These are phyloP conservation scores for Trichocladium antarcticum DNA, from an alignment of 495 filamentous ascomycete genomes.

Conservation along the genomic window DNA sequence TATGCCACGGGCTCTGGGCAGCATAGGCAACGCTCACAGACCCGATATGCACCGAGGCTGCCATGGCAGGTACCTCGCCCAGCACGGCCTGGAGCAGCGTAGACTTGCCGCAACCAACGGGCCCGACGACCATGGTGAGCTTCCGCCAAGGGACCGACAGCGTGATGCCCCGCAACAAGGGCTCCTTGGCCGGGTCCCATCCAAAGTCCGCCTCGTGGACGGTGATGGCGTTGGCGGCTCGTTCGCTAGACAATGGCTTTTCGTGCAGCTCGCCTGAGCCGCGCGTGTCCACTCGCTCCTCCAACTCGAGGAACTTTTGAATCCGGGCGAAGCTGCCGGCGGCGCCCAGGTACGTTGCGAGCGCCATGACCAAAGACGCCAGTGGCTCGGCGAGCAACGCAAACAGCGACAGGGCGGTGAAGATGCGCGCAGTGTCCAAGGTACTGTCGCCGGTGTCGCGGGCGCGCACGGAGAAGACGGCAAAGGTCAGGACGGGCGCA, in stretches of 20 bases:
- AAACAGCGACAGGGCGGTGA: too few relatives aligned
- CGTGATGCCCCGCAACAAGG: conserved; percentile 29
- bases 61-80: conserved; percentile 25
- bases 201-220: conserved; percentile 25
- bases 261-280: neutral
- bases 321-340: conserved; percentile 50
- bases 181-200: conserved; percentile 31
- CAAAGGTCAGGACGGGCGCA: too few relatives aligned
- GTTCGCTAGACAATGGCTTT: neutral
- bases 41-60: too few relatives aligned
- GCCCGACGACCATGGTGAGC: conserved; percentile 28
- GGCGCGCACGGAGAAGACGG: too few relatives aligned
- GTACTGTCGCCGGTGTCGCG: too few relatives aligned
- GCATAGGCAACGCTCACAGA: too few relatives aligned
- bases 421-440: too few relatives aligned
- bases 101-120: conserved; percentile 35
- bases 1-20: too few relatives aligned
- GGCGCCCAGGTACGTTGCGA: too few relatives aligned
- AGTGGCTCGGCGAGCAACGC: too few relatives aligned
- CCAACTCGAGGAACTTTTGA: conserved; percentile 26
- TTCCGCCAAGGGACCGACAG: conserved; percentile 28
- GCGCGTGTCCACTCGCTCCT: conserved; percentile 16
- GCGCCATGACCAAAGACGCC: too few relatives aligned
- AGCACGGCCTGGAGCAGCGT: conserved; percentile 29
- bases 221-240: neutral